Evolutionary conservation across 192 early-diverging fungal genomes (phyloP), one percentile per base, ranked within the genome.

Genomic region (Entomortierella parvispora): DNA sequence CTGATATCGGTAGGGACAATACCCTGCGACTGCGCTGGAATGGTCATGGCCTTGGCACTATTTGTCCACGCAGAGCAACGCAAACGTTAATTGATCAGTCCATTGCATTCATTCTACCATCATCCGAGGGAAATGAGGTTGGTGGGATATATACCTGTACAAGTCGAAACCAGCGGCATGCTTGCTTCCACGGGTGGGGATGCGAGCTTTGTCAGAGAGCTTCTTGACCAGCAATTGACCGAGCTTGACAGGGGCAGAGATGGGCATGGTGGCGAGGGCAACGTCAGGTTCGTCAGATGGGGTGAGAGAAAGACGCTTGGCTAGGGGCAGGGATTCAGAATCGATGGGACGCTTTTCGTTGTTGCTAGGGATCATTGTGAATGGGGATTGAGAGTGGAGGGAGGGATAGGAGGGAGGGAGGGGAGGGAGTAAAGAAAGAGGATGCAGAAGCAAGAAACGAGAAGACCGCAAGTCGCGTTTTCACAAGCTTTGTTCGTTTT

Each of bases 101-200:
- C n/a, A n/a, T 40, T 40, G 37, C 37, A n/a, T n/a, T n/a, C 37
- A 40, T 40, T 12, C 37, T 12, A 9, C 12, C 37, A 40, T 40
- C 7, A 51, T 23, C 8, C 10, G 1, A 25, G n/a, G n/a, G 23
- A 51, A 51, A 51, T 25, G 25, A 51, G 3, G 1, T 3, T 10
- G 17, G n/a, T 4, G 4, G 22, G 25, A 51, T 8, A 49, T 48
- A 46, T 82, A 93, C 81, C 90, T 89, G 79, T 88, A 97, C 2
- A 99, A 84, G 77, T 99, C 97, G 80, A 96, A 98, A 25, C 97
- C 97, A 31, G 97, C 97, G 17, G 95, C 94, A 55, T 86, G 72
- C 23, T 71, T 52, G 28, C 91, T 92, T n/a, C 95, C 94, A 56
- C 95, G 88, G 25, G 81, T 87, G 22, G 97, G 97, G 2, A 98